Base-by-base conservation (phyloP, 768 basidiomycete genomes). In the Lactarius hatsudake region DNA sequence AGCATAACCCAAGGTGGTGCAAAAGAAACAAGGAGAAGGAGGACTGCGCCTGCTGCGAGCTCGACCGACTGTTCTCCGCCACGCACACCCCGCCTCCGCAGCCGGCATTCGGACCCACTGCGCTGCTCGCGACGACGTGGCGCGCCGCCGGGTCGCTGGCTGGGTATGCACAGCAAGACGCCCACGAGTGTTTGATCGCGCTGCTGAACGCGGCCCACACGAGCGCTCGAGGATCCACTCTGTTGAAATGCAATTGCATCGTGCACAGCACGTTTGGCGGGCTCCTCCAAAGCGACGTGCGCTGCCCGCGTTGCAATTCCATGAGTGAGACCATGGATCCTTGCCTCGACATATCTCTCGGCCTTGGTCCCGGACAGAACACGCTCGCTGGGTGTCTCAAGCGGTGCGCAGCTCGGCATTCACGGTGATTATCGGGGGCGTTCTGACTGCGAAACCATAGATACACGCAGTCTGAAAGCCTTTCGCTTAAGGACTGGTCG, bases 91-190 rank as follows among this genome's bases (percentile, higher is more conserved):
- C 75, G 78, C 51, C 70, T 1, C 43, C 64, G 13, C 62, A 55
- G 12, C 76, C 80, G 8, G 87, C 94, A 0, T 90, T 87, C 71
- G 94, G 92, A 0, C 96, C 96, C 0, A 86, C 88, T 2, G 86
- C 87, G 3, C 90, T 98, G 74, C 83, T 98, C 9, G 82, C 88
- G 17, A 88, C 90, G 32, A 91, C 90, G 40, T 98, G 95, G 96
- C 86, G 82, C 71, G 78, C 81, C 5, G 88, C 90, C 0, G 78
- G 88, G 0, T 94, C 96, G 68, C 81, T 98, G 32, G 86, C 93
- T 5, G 96, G 95, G 2, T 94, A 98, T 73, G 87, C 93, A 0
- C 96, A 98, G 75, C 96, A 96, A 73, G 96, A 98, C 68, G 93
- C 94, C 2, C 94, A 96, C 80, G 90, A 93, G 75, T 90, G 87